A percentile compares a stretch with the other conserved stretches of the same genome.
Evolutionary conservation across 1,139 yeast genomes (phyloP).

Genomic region (Nadsonia commutata): DNA sequence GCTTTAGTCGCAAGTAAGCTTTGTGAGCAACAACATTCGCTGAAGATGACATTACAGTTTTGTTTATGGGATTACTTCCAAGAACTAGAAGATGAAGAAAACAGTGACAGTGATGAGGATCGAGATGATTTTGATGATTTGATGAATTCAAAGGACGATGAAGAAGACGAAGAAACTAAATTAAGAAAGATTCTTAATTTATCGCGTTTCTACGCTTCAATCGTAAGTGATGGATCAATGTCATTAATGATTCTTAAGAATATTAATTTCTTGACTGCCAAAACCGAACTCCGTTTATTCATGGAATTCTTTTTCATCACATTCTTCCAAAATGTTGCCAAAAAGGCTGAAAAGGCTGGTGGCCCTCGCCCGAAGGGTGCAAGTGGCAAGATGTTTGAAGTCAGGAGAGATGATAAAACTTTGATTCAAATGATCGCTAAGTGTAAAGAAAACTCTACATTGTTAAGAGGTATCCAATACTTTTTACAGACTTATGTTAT

Average conservation of each 20-base stretch:
- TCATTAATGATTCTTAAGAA: conserved; percentile 61
- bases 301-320: conserved; percentile 60
- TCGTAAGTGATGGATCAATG: conserved; percentile 59
- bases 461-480: conserved; percentile 61
- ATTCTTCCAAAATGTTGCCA: conserved; percentile 50
- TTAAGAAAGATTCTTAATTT: conserved; percentile 50
- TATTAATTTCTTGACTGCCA: conserved; percentile 61
- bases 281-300: conserved; percentile 50
- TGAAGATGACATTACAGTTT: conserved; percentile 78
- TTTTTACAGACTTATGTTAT: conserved; percentile 37
- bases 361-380: conserved; percentile 7
- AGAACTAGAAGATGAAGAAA: conserved; percentile 45
- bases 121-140: conserved; percentile 9
- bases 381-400: conserved; percentile 4
- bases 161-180: conserved; percentile 32
- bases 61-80: conserved; percentile 79
- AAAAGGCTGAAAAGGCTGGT: conserved; percentile 29
- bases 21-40: conserved; percentile 49
- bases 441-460: conserved; percentile 43
- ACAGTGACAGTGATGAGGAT: conserved; percentile 25
- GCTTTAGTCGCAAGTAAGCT: conserved; percentile 65
- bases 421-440: conserved; percentile 42
- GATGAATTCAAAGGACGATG: conserved; percentile 8
- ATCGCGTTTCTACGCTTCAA: conserved; percentile 65
- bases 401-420: conserved; percentile 36